phyloP scores from a whole-genome alignment of 441 rosid species.

The Populus tomentosa region DNA sequence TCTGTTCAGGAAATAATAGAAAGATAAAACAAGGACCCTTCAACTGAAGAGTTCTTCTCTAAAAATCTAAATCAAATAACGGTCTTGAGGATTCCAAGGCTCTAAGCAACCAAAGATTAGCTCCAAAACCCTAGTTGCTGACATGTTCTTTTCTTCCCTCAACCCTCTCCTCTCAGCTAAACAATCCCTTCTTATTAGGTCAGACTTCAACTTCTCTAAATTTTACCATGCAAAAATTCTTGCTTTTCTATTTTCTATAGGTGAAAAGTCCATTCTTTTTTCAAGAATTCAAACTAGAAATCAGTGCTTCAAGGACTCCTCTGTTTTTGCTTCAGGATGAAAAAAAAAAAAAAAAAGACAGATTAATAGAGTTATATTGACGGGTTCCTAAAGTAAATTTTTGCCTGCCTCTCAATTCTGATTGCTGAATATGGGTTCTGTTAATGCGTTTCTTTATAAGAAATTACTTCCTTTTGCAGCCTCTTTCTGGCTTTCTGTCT shows the following conservation, averaged over 20 bases:
- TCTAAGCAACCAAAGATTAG: too few species aligned
- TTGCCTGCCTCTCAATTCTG: conserved; percentile 13
- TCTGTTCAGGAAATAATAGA: too few species aligned
- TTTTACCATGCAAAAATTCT: conserved; percentile 11
- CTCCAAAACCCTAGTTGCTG: too few species aligned
- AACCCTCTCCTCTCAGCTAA: too few species aligned
- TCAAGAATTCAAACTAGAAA: conserved; percentile 36
- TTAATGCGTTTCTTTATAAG: conserved; percentile 26
- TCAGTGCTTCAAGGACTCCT: conserved; percentile 30
- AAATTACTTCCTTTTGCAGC: conserved; percentile 31
- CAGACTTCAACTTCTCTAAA: too few species aligned
- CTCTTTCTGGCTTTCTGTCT: conserved; percentile 38
- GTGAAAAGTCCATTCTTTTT: conserved; percentile 49
- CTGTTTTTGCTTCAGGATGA: conserved; percentile 44
- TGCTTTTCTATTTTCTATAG: conserved; percentile 19
- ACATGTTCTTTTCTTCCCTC: too few species aligned
- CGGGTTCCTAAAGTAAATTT: conserved; percentile 24
- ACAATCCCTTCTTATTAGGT: too few species aligned
- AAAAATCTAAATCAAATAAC: too few species aligned
- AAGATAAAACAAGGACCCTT: too few species aligned
- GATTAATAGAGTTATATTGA: conserved; percentile 31
- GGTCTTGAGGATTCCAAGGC: too few species aligned
- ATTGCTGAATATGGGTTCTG: conserved; percentile 31
- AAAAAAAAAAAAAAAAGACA: conserved; percentile 14
- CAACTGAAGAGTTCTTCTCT: too few species aligned